Evolutionary conservation across 139 green algal genomes (phyloP).

Genomic region (Pedinophyceae sp.): DNA sequence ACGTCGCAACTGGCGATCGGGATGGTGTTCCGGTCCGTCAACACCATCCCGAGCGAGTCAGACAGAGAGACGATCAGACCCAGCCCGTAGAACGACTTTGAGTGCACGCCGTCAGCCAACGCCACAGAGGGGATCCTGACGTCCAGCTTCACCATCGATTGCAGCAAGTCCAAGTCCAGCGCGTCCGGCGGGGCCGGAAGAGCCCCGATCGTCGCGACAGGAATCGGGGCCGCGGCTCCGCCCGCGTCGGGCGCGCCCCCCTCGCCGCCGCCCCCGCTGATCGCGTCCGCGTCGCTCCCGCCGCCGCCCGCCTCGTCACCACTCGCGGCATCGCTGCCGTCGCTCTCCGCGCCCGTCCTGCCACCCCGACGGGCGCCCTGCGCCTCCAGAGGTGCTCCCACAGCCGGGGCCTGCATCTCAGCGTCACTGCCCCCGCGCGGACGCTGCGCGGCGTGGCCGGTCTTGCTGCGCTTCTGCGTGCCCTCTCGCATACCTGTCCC

Average conservation of each 20-base stretch:
- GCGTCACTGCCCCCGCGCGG: too few relatives aligned
- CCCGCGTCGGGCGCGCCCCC: background rate
- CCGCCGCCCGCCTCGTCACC: background rate
- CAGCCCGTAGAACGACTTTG: conserved; percentile 28
- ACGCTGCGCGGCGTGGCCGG: too few relatives aligned
- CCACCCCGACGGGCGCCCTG: too few relatives aligned
- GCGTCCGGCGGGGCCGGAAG: too few relatives aligned
- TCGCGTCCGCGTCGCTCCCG: background rate
- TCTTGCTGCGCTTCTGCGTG: too few relatives aligned
- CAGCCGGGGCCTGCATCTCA: too few relatives aligned
- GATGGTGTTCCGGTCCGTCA: conserved; percentile 81
- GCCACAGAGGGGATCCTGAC: conserved; percentile 70
- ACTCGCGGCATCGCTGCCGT: too few relatives aligned
- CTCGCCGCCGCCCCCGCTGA: background rate
- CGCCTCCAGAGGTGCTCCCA: too few relatives aligned
- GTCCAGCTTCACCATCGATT: conserved; percentile 25
- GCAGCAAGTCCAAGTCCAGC: background rate
- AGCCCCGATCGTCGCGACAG: background rate
- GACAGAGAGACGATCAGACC: conserved; percentile 43
- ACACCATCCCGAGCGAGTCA: conserved; percentile 35
- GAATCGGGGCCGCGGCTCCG: background rate
- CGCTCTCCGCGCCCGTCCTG: too few relatives aligned
- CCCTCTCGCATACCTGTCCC: too few relatives aligned
- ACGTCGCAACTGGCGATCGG: conserved; percentile 54
- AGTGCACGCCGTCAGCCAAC: conserved; percentile 74